A percentile compares a stretch with the other conserved stretches of the same genome.
These are phyloP conservation scores for Termitomyces sp. DNA, from an alignment of 768 basidiomycete species.

Conservation along the genomic window DNA sequence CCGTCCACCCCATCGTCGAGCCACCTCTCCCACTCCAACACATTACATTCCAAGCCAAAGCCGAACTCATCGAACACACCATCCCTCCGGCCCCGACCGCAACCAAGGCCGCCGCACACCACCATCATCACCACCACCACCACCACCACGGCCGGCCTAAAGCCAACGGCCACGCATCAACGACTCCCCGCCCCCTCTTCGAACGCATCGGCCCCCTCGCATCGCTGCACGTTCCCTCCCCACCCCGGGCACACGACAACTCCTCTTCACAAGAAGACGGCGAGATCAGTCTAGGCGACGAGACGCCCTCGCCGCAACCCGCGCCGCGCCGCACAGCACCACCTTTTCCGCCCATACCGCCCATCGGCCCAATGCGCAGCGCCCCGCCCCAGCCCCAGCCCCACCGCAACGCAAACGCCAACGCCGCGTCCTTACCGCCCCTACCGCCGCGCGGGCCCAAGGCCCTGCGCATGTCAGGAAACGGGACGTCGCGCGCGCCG, in stretches of 20 bases:
- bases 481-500: neutral
- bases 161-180: neutral
- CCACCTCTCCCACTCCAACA: neutral
- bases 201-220: conserved; percentile 1
- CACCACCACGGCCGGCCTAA: neutral
- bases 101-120: neutral
- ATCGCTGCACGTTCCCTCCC: neutral
- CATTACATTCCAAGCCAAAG: conserved; percentile 13
- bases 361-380: neutral
- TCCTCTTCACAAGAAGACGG: conserved; percentile 45
- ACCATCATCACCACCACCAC: too few relatives aligned
- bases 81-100: neutral
- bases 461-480: neutral
- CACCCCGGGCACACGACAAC: conserved; percentile 12
- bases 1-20: neutral
- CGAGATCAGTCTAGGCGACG: conserved; percentile 33
- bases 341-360: conserved; percentile 17
- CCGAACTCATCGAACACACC: conserved; percentile 13
- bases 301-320: conserved; percentile 10
- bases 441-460: neutral
- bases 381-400: neutral
- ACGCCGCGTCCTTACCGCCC: neutral
- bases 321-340: neutral
- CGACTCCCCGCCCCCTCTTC: neutral
- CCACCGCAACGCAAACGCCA: neutral